Conservation (phyloP, 139 green algal genomes). For the Micromonas commoda region DNA sequence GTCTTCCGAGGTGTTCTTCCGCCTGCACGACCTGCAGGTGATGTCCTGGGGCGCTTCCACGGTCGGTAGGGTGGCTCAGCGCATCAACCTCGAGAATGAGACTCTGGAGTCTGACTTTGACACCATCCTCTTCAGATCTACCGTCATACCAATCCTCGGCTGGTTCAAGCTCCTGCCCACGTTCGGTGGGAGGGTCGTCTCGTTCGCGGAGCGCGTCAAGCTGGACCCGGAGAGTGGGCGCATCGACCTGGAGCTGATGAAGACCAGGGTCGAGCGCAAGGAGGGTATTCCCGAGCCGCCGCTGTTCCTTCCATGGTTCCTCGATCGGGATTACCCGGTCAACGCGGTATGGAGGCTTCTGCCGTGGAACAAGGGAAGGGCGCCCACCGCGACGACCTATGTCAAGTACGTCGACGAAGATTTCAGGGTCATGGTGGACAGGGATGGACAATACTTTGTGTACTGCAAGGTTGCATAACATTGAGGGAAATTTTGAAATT, state of each 20-base stretch:
- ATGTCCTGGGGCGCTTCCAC: slow-evolving; percentile 34
- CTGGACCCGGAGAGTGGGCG: slow-evolving; percentile 6
- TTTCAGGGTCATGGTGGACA: slow-evolving; percentile 26
- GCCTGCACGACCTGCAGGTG: slow-evolving; percentile 37
- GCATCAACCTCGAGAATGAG: slow-evolving; percentile 1
- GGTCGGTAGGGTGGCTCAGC: slow-evolving; percentile 26
- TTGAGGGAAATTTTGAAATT: no score
- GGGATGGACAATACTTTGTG: slow-evolving; percentile 24
- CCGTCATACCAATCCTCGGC: slow-evolving; percentile 36
- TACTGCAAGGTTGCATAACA: slow-evolving; percentile 10
- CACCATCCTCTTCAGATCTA: slow-evolving; percentile 37
- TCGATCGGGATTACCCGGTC: slow-evolving; percentile 22
- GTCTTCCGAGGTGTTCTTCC: slow-evolving; percentile 31
- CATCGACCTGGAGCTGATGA: slow-evolving; percentile 25
- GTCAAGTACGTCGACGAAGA: slow-evolving; percentile 30
- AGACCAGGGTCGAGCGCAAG: slow-evolving; percentile 16
- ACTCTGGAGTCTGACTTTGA: slow-evolving; percentile 29
- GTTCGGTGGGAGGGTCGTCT: slow-evolving; percentile 31
- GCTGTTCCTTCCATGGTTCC: slow-evolving; percentile 8
- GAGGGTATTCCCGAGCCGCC: slow-evolving; percentile 1
- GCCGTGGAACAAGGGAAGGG: slow-evolving; percentile 32
- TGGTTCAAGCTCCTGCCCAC: slow-evolving; percentile 42
- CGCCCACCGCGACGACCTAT: slow-evolving; percentile 16
- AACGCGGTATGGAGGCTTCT: slow-evolving; percentile 33
- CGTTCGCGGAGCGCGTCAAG: slow-evolving; percentile 15